Evolutionary conservation across 1,284 basidiomycete species (phyloP), one percentile per base, ranked within the genome.

Genomic region (Rhodotorula glutinis): DNA sequence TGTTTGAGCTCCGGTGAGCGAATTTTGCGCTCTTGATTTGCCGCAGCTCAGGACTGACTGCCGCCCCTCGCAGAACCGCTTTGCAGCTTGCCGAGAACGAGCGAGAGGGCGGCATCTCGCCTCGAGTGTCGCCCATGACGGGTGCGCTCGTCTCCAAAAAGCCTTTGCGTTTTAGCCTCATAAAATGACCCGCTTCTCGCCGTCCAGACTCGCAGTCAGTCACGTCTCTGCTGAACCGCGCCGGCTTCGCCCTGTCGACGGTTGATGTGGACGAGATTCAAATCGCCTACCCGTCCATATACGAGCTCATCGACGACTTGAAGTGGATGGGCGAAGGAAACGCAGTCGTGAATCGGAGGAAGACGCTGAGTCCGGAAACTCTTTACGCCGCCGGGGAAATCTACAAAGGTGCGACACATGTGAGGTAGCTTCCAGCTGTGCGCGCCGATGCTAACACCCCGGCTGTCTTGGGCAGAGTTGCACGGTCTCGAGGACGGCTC

Each of bases 291-390:
- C 96, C 96, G 0, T 90, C 87, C 62, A 95, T 98, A 84, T 98
- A 90, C 87, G 96, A 98, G 78, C 84, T 99, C 23, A 84, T 98
- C 78, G 87, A 93, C 57, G 96, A 99, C 78, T 79, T 99, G 54
- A 84, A 87, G 57, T 88, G 92, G 77, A 99, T 98, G 96, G 96
- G 96, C 54, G 96, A 99, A 79, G 88, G 86, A 63, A 98, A 97
- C 77, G 92, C 94, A 8, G 86, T 89, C 52, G 80, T 78, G 13
- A 73, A 69, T 41, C 54, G 72, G 49, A 84, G 88, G 41, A 82
- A 85, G 64, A 82, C 84, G 69, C 82, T 98, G 52, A 85, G 86
- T 62, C 85, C 92, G 23, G 95, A 98, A 77, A 96, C 95, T 1
- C 80, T 98, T 46, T 82, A 90, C 7, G 92, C 94, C 3, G 92